Base-by-base conservation (phyloP, 2,329 filamentous ascomycete genomes). In the Endoconidiophora polonica region DNA sequence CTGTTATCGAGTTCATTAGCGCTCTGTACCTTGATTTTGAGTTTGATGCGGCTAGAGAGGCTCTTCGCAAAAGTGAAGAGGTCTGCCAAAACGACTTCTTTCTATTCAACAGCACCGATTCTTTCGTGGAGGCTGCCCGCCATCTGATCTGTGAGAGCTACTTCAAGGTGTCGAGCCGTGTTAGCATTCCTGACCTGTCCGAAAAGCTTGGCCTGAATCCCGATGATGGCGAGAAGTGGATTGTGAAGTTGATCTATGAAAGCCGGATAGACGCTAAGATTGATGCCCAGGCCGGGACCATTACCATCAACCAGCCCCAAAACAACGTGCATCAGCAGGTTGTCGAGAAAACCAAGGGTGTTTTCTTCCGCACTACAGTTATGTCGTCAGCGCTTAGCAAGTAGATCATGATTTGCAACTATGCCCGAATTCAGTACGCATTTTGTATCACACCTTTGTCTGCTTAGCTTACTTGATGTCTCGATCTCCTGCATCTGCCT, bases 171-270 rank as follows among this genome's bases (percentile, higher is more conserved):
- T 93, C 96, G 68, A 87, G 94, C 64, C 78, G 90, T 59, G 98
- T 98, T 64, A 90, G 96, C 66, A 96, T 98, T 66, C 87, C 88
- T 76, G 91, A 96, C 60, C 77, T 98, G 53, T 94, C 87, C 57
- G 83, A 80, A 56, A 85, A 91, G 64, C 79, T 98, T 54, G 91
- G 90, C 57, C 75, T 98, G 57, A 86, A 83, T 63, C 81, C 88
- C 60, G 86, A 94, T 62, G 91, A 96, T 62, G 91, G 91, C 60
- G 91, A 98, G 79, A 98, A 98, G 74, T 98, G 91, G 91, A 98
- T 98, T 62, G 91, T 98, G 60, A 98, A 98, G 73, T 76, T 98
- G 56, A 98, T 98, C 68, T 83, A 91, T 56, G 91, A 98, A 69
- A 98, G 91, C 22, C 79, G 88, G 55, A 84, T 98, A 56, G 91